Evolutionary conservation across 495 filamentous ascomycete genomes (phyloP).

Genomic region (Neurospora sp.): DNA sequence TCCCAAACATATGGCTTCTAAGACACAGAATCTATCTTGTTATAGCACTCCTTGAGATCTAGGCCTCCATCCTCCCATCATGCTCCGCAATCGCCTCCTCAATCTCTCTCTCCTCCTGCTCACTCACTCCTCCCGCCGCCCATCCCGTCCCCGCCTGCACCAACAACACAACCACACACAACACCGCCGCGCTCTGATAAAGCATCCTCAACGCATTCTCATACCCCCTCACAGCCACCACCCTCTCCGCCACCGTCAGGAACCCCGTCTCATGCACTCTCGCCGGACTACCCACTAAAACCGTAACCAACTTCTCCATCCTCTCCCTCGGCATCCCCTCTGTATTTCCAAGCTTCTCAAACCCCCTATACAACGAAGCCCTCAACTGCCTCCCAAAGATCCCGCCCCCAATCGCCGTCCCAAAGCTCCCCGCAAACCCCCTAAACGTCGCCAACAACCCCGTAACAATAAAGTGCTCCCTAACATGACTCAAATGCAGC

Average conservation of each 20-base stretch:
- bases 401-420: slow-evolving; percentile 66
- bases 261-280: slow-evolving; percentile 41
- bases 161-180: slow-evolving; percentile 44
- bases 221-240: slow-evolving; percentile 55
- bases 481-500: slow-evolving; percentile 51
- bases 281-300: slow-evolving; percentile 59
- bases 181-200: slow-evolving; percentile 45
- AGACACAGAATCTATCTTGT: too few species aligned
- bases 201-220: slow-evolving; percentile 46
- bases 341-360: slow-evolving; percentile 14
- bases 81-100: slow-evolving; percentile 15
- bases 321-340: slow-evolving; percentile 20
- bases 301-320: slow-evolving; percentile 46
- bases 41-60: too few species aligned
- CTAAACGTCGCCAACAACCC: slow-evolving; percentile 62
- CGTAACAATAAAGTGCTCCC: slow-evolving; percentile 60
- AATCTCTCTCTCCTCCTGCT: slow-evolving; percentile 20
- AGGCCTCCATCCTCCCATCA: slow-evolving; percentile 21
- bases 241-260: slow-evolving; percentile 37
- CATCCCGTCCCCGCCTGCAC: slow-evolving; percentile 64
- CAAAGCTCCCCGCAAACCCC: slow-evolving; percentile 71
- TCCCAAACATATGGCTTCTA: too few species aligned
- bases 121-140: slow-evolving; percentile 26
- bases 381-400: slow-evolving; percentile 56
- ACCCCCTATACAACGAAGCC: slow-evolving; percentile 44